phyloP scores from a whole-genome alignment of 805 yeast species.

The Metschnikowia aberdeeniae region DNA sequence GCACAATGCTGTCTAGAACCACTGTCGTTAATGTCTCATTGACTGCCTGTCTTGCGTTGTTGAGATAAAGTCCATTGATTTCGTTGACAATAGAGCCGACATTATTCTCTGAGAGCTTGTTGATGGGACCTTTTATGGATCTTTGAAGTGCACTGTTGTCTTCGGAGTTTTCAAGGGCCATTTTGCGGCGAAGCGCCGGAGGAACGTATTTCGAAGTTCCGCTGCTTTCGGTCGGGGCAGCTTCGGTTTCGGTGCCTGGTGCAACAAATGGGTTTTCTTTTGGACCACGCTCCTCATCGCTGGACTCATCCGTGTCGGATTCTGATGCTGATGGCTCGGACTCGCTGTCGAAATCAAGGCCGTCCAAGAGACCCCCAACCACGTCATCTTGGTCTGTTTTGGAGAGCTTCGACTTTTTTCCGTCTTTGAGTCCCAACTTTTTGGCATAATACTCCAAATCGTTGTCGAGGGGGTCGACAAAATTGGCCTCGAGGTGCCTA shows the following conservation, averaged over 20 bases:
- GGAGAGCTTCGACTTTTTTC: slow-evolving; percentile 42
- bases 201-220: slow-evolving; percentile 62
- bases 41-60: slow-evolving; percentile 75
- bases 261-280: slow-evolving; percentile 49
- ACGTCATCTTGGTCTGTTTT: slow-evolving; percentile 65
- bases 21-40: slow-evolving; percentile 63
- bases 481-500: slow-evolving; percentile 14
- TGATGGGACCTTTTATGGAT: slow-evolving; percentile 76
- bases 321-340: slow-evolving; percentile 20
- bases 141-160: slow-evolving; percentile 50
- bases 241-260: slow-evolving; percentile 16
- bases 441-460: slow-evolving; percentile 82
- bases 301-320: slow-evolving; percentile 9
- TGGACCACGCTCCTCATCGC: slow-evolving; percentile 22
- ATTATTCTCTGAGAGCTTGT: slow-evolving; percentile 86
- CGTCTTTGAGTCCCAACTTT: slow-evolving; percentile 64
- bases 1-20: slow-evolving; percentile 58
- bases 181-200: slow-evolving; percentile 70
- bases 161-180: slow-evolving; percentile 37
- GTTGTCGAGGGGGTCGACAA: slow-evolving; percentile 42
- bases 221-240: not conserved
- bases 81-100: slow-evolving; percentile 66
- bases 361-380: slow-evolving; percentile 79
- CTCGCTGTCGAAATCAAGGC: slow-evolving; percentile 51
- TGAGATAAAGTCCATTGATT: slow-evolving; percentile 56